Evolutionary conservation across 139 green algal genomes (phyloP).

Genomic region (Chlorella sp.): DNA sequence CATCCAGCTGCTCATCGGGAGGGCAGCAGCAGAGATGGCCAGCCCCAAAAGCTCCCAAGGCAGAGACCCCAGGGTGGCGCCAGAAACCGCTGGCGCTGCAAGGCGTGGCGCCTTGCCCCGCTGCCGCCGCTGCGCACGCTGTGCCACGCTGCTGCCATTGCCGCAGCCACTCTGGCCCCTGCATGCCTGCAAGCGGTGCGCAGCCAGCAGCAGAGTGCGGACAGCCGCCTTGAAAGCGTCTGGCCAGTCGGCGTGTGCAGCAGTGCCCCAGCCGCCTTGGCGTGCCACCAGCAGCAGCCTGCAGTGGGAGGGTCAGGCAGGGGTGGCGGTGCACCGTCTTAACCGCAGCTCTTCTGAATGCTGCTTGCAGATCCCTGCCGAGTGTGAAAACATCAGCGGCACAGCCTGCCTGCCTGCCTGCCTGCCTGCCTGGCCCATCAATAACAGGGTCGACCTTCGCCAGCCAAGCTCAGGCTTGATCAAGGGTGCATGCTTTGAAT

Average conservation of each 20-base stretch:
- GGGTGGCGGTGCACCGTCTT: background rate
- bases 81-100: background rate
- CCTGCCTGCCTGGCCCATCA: no score
- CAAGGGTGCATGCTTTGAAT: no score
- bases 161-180: background rate
- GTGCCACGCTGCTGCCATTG: background rate
- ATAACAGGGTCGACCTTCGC: no score
- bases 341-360: no score
- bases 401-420: background rate
- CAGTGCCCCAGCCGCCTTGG: background rate
- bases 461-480: no score
- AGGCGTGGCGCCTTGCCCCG: background rate
- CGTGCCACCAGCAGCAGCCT: constrained; percentile 14
- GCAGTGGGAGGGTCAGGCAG: background rate
- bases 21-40: background rate
- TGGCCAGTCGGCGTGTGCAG: background rate
- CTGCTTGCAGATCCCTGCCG: background rate
- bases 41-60: background rate
- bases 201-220: background rate
- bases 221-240: background rate
- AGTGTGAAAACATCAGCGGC: background rate
- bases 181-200: background rate
- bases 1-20: background rate
- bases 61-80: background rate
- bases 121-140: no score